These are phyloP conservation scores for Colletotrichum abscissum DNA, from an alignment of 2,329 filamentous ascomycete genomes.

Conservation along the genomic window DNA sequence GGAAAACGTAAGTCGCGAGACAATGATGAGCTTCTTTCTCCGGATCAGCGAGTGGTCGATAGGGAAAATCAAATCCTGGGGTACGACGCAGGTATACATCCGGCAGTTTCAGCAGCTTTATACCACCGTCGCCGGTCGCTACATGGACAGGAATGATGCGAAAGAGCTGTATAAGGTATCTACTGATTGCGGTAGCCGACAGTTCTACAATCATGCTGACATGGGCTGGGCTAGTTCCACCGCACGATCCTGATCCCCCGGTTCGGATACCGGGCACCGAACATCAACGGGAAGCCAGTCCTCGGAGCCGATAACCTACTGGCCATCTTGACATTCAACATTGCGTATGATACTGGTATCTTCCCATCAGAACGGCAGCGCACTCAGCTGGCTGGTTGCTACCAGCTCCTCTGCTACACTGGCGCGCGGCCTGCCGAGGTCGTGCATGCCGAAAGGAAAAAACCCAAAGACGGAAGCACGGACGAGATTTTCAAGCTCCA, in stretches of 20 bases:
- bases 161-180: conserved; percentile 43
- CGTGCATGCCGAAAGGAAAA: conserved; percentile 42
- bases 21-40: conserved; percentile 42
- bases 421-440: conserved; percentile 43
- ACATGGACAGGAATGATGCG: conserved; percentile 39
- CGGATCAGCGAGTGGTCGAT: conserved; percentile 34
- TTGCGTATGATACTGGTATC: conserved; percentile 41
- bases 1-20: conserved; percentile 34
- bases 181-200: not conserved
- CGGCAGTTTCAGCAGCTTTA: conserved; percentile 43
- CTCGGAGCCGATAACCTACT: conserved; percentile 38
- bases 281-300: conserved; percentile 41
- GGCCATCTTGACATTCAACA: conserved; percentile 44
- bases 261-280: conserved; percentile 39
- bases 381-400: conserved; percentile 40
- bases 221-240: conserved; percentile 37
- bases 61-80: conserved; percentile 38
- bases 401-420: conserved; percentile 43
- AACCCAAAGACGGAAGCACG: conserved; percentile 40
- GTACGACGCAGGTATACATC: conserved; percentile 36
- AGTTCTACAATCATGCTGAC: not conserved
- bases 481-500: conserved; percentile 43
- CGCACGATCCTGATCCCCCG: conserved; percentile 36
- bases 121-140: conserved; percentile 38
- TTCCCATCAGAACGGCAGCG: conserved; percentile 40